Evolutionary conservation across 352 stramenopile genomes (phyloP), one percentile per base, ranked within the genome.

Genomic region (Globisporangium takayamanum): DNA sequence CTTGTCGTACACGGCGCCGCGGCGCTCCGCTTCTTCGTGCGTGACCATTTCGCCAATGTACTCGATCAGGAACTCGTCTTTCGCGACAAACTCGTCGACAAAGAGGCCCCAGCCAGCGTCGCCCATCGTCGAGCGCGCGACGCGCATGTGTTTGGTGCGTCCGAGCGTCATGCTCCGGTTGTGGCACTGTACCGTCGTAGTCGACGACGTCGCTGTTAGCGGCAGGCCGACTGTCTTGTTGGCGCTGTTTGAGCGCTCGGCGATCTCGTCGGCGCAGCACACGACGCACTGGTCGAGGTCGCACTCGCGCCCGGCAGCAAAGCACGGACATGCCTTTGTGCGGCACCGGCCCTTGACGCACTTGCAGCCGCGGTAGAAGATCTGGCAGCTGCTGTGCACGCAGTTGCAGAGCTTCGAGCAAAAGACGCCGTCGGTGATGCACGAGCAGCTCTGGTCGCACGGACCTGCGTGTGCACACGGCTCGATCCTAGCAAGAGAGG

Each of bases 11-110:
- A 97, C 80, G 12, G 62, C 59, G 15, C 90, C 89, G 52, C 94
- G 80, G 12, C 90, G 73, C 70, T 98, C 91, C 12, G 91, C 88
- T 60, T 97, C 95, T 56, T 92, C 64, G 55, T 97, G 90, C 16
- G 88, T 84, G 7, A 98, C 85, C 69, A 96, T 81, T 57, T 99
- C 96, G 26, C 96, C 96, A 50, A 96, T 84, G 70, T 99, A 99
- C 67, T 98, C 93, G 60, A 92, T 80, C 39, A 99, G 78, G 63
- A 97, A 98, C 59, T 98, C 89, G 37, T 95, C 89, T 59, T 97
- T 98, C 39, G 81, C 80, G 20, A 98, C 74, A 42, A 67, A 65
- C 39, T 96, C 66, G 54, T 95, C 87, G 5, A 92, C 87, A 63
- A 96, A 99, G 10, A 97, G 69, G 6, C 96, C 96, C 87, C 87